Percentiles rank a stretch among this genome's conserved stretches.
Conservation (phyloP, 805 yeast genomes). For the Wickerhamiella azymoides region DNA sequence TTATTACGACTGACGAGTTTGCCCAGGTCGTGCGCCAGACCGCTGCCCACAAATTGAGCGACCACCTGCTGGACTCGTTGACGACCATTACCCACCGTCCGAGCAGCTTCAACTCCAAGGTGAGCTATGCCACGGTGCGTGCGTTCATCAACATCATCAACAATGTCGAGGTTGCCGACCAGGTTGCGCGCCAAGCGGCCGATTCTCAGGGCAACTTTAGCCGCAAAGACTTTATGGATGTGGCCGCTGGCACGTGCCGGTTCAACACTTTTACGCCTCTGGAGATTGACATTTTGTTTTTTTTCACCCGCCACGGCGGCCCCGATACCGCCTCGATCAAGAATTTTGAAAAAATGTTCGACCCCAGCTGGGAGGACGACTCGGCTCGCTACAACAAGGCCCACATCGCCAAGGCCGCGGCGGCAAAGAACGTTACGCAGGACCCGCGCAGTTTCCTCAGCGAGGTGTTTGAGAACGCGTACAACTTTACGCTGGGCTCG, state of each 20-base stretch:
- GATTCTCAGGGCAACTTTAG: conserved; percentile 26
- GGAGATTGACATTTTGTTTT: conserved; percentile 32
- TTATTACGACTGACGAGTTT: conserved; percentile 29
- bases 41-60: conserved; percentile 31
- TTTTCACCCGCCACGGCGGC: conserved; percentile 21
- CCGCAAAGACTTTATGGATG: conserved; percentile 26
- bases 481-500: conserved; percentile 82
- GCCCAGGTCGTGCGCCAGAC: conserved; percentile 27
- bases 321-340: conserved; percentile 21
- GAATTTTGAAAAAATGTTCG: conserved; percentile 29
- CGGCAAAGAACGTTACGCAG: conserved; percentile 29
- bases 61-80: conserved; percentile 26
- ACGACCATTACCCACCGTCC: conserved; percentile 27
- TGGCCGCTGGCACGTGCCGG: conserved; percentile 29
- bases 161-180: conserved; percentile 30
- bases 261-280: conserved; percentile 31
- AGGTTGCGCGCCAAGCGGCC: conserved; percentile 24
- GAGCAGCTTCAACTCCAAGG: conserved; percentile 21
- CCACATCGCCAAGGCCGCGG: conserved; percentile 23
- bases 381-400: conserved; percentile 23
- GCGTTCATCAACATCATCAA: conserved; percentile 31
- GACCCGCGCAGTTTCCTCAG: conserved; percentile 34
- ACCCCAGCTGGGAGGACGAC: conserved; percentile 32
- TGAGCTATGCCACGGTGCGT: conserved; percentile 31
- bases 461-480: conserved; percentile 65